phyloP scores from a whole-genome alignment of 2,329 filamentous ascomycete species.

The Chaetothyriales sp. region DNA sequence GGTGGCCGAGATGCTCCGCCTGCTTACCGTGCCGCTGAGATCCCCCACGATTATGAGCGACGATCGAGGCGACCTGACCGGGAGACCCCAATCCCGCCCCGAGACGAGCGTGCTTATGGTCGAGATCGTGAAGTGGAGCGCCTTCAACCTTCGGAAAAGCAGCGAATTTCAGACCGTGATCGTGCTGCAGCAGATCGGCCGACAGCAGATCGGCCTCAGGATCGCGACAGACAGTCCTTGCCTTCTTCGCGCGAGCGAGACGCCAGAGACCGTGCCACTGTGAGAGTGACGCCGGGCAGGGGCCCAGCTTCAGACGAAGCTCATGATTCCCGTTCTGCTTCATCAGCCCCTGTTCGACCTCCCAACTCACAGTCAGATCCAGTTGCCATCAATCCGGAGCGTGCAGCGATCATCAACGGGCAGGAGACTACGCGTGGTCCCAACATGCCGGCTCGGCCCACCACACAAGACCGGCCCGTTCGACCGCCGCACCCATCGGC shows the following conservation, averaged over 20 bases:
- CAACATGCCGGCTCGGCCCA: constrained; percentile 4
- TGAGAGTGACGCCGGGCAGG: constrained; percentile 11
- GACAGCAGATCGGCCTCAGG: constrained; percentile 11
- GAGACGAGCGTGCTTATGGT: constrained; percentile 13
- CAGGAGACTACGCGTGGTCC: constrained; percentile 8
- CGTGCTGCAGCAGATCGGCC: constrained; percentile 2
- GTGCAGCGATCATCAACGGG: constrained; percentile 19
- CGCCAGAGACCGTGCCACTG: constrained; percentile 13
- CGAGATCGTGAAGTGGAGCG: constrained; percentile 9
- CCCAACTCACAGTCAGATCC: constrained; percentile 9
- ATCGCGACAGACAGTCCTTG: constrained; percentile 8
- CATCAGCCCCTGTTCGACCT: constrained; percentile 14
- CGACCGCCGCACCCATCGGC: constrained; percentile 14
- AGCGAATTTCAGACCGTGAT: constrained; percentile 9
- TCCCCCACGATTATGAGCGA: constrained; percentile 21
- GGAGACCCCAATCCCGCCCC: constrained; percentile 15
- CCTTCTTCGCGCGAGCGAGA: constrained; percentile 15
- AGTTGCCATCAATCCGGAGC: constrained; percentile 15
- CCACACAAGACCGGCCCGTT: constrained; percentile 8
- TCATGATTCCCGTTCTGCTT: constrained; percentile 6
- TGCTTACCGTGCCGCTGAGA: constrained; percentile 24
- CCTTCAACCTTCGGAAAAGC: constrained; percentile 3
- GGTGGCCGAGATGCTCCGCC: constrained; percentile 23
- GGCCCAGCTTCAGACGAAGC: constrained; percentile 2
- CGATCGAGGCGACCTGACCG: constrained; percentile 25